A percentile compares a stretch with the other conserved stretches of the same genome.
Evolutionary conservation across 768 basidiomycete species (phyloP).

Genomic region (Rhodotorula diobovata): DNA sequence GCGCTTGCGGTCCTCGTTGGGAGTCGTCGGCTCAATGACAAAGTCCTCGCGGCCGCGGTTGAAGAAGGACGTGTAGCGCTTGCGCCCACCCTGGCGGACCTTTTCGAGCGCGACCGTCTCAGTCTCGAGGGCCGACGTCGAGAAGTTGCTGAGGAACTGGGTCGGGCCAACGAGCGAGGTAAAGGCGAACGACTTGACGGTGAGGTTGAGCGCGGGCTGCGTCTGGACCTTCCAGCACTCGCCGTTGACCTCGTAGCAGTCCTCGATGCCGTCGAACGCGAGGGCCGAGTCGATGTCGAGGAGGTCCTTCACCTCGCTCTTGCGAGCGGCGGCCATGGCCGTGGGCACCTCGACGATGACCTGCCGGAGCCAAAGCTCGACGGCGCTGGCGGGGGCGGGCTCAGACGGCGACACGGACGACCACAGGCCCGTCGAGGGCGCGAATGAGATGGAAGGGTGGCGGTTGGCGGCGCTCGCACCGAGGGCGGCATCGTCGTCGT

Average conservation of each 20-base stretch:
- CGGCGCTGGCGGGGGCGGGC: conserved; percentile 7
- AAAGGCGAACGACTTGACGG: conserved; percentile 36
- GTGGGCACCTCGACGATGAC: conserved; percentile 33
- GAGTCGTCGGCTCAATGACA: conserved; percentile 47
- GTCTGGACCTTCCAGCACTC: conserved; percentile 29
- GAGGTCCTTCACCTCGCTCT: conserved; percentile 22
- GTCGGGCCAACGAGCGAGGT: conserved; percentile 25
- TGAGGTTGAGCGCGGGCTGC: conserved; percentile 29
- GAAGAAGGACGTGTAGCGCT: conserved; percentile 36
- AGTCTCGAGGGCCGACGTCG: conserved; percentile 13
- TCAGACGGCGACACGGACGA: conserved; percentile 20
- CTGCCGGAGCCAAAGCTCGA: conserved; percentile 38
- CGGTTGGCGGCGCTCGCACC: conserved; percentile 12
- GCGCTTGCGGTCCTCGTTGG: conserved; percentile 57
- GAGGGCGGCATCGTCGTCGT: conserved; percentile 29
- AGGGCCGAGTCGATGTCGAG: conserved; percentile 18
- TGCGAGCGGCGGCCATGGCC: conserved; percentile 16
- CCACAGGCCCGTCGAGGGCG: conserved; percentile 33
- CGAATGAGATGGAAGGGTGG: conserved; percentile 30
- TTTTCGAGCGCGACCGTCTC: conserved; percentile 33
- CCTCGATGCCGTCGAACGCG: conserved; percentile 28
- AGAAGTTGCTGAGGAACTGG: conserved; percentile 25
- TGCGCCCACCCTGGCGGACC: conserved; percentile 15
- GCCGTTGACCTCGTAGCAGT: conserved; percentile 26
- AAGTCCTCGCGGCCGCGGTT: conserved; percentile 38